These are phyloP conservation scores for Trichoderma aggressivum DNA, from an alignment of 2,329 filamentous ascomycete genomes.

Conservation along the genomic window DNA sequence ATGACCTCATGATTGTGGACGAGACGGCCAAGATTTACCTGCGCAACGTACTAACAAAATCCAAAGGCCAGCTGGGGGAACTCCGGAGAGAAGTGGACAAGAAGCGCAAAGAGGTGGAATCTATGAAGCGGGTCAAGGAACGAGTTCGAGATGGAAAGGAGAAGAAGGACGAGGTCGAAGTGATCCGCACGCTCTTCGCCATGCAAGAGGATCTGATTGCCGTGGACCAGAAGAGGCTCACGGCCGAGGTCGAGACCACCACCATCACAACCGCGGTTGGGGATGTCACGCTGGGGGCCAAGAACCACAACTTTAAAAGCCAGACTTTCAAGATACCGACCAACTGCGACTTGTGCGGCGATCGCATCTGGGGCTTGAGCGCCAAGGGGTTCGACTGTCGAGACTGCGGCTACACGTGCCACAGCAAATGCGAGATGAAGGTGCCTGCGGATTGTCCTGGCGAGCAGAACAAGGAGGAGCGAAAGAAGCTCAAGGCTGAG, in stretches of 20 bases:
- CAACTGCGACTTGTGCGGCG: constrained; percentile 90
- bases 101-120: constrained; percentile 81
- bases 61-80: constrained; percentile 78
- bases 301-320: constrained; percentile 97
- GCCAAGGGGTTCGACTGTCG: constrained; percentile 95
- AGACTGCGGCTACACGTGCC: constrained; percentile 96
- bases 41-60: constrained; percentile 87
- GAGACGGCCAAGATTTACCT: constrained; percentile 85
- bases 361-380: constrained; percentile 82
- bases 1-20: constrained; percentile 80
- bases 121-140: constrained; percentile 68
- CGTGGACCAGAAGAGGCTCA: constrained; percentile 77
- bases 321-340: constrained; percentile 99
- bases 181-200: constrained; percentile 78
- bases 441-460: constrained; percentile 94
- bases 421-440: constrained; percentile 99
- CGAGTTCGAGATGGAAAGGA: constrained; percentile 78
- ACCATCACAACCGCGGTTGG: constrained; percentile 90
- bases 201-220: constrained; percentile 83
- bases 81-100: constrained; percentile 79
- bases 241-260: constrained; percentile 86
- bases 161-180: constrained; percentile 81
- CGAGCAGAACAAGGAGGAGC: constrained; percentile 89
- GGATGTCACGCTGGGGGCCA: constrained; percentile 86
- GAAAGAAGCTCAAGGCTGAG: constrained; percentile 86